Evolutionary conservation across 75 land plant species (phyloP).

Genomic region (Adiantum capillusveneris): DNA sequence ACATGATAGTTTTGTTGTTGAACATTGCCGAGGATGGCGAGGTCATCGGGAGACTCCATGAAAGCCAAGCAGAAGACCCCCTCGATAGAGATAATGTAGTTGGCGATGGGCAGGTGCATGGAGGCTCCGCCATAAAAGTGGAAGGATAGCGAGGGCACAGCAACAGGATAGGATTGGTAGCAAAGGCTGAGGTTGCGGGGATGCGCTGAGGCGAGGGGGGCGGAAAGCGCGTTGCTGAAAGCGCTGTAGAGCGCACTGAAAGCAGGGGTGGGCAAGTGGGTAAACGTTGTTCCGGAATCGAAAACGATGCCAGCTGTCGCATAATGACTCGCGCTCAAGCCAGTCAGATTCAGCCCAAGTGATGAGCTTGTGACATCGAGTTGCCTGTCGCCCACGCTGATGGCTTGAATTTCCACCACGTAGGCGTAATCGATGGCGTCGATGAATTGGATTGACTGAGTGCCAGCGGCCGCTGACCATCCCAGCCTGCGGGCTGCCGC

Average conservation of each 20-base stretch:
- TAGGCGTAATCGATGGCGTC: conserved; percentile 11
- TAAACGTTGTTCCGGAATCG: conserved; percentile 21
- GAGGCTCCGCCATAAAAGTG: not conserved
- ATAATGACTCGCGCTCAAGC: too few relatives aligned
- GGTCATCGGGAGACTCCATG: conserved; percentile 28
- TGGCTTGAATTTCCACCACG: conserved; percentile 31
- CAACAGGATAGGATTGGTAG: conserved; percentile 3
- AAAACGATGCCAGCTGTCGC: conserved; percentile 2
- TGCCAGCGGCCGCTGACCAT: conserved; percentile 35
- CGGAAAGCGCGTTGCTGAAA: not conserved
- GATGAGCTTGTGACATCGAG: conserved; percentile 12
- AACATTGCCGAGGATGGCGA: conserved; percentile 53
- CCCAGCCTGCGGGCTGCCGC: conserved; percentile 25
- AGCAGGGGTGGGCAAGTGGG: conserved; percentile 2
- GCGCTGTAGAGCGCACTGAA: not conserved
- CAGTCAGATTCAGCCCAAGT: too few relatives aligned
- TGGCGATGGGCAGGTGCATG: conserved; percentile 7
- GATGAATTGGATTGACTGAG: conserved; percentile 32
- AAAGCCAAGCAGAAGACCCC: conserved; percentile 8
- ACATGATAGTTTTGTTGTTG: conserved; percentile 80
- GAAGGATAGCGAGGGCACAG: conserved; percentile 2
- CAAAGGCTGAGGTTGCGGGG: conserved; percentile 13
- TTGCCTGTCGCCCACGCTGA: conserved; percentile 28
- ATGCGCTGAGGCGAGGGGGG: not conserved
- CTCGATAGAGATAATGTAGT: conserved; percentile 10